Conservation (phyloP, 1,284 basidiomycete species). For the Pyrrhoderma lamaoense region DNA sequence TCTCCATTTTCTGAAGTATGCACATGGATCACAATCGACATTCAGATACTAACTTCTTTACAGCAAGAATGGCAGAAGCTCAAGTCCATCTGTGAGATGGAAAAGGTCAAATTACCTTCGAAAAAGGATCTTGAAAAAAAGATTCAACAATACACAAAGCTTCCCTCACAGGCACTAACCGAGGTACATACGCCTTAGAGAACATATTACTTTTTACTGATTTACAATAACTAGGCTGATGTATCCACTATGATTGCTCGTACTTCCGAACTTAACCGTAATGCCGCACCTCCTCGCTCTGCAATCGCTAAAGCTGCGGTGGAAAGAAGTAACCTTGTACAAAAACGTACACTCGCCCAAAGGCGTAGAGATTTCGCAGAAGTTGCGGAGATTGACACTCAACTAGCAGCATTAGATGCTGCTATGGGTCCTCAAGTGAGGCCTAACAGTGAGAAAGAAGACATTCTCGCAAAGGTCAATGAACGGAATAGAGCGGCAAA, state of each 20-base stretch:
- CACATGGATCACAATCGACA: conserved; percentile 15
- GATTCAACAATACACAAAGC: conserved; percentile 47
- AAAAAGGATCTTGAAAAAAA: conserved; percentile 62
- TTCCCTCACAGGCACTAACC: conserved; percentile 58
- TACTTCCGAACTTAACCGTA: conserved; percentile 45
- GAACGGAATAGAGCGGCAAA: conserved; percentile 84
- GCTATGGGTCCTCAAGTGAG: conserved; percentile 27
- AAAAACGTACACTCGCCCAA: conserved; percentile 61
- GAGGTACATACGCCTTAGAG: conserved; percentile 45
- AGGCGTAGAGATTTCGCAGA: conserved; percentile 63
- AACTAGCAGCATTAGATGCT: conserved; percentile 50
- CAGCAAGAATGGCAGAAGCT: conserved; percentile 75
- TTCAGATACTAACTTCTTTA: conserved; percentile 7
- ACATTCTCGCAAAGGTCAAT: conserved; percentile 72
- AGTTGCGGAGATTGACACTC: conserved; percentile 49
- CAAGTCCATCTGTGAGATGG: conserved; percentile 37
- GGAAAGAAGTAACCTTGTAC: conserved; percentile 55
- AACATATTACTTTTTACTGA: conserved; percentile 1
- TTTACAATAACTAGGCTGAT: conserved; percentile 40
- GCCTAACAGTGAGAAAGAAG: conserved; percentile 40
- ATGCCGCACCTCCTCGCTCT: conserved; percentile 31
- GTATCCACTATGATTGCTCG: conserved; percentile 67
- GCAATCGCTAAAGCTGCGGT: conserved; percentile 38
- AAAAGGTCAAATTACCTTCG: conserved; percentile 60
- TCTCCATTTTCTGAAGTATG: conserved; percentile 50